These are phyloP conservation scores for Ophiostoma perfectum DNA, from an alignment of 2,329 filamentous ascomycete genomes.

Conservation along the genomic window DNA sequence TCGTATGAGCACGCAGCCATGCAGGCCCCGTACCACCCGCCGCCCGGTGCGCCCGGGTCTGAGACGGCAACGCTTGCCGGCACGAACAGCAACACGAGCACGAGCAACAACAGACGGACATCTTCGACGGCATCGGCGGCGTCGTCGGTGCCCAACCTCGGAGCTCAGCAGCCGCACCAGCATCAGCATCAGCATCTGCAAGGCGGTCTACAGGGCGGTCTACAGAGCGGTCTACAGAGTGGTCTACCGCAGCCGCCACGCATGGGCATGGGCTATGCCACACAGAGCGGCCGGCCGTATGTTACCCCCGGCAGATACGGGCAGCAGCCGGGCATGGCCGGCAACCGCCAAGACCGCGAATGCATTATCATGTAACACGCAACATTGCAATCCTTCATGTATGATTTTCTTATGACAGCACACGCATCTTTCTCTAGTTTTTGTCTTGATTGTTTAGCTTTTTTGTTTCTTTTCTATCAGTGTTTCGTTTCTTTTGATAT, in stretches of 20 bases:
- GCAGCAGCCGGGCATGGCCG: not conserved
- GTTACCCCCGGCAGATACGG: not conserved
- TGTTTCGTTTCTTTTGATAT: not conserved
- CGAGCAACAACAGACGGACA: not conserved
- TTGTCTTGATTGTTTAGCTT: not conserved
- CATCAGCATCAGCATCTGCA: not conserved
- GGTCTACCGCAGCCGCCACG: not conserved
- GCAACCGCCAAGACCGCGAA: not conserved
- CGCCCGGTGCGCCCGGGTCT: slow-evolving; percentile 37
- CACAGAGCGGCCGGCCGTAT: not conserved
- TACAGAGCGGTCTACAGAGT: not conserved
- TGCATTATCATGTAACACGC: not conserved
- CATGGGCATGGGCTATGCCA: not conserved
- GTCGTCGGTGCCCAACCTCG: too few species aligned
- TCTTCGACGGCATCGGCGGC: not conserved
- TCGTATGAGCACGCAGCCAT: slow-evolving; percentile 54
- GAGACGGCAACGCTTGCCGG: slow-evolving; percentile 12
- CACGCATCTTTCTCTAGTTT: too few species aligned
- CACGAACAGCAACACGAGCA: not conserved
- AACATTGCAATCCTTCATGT: not conserved
- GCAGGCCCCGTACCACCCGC: slow-evolving; percentile 47
- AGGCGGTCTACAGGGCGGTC: too few species aligned
- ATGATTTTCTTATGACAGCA: not conserved
- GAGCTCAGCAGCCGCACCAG: not conserved
- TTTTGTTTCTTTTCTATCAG: not conserved